A percentile compares a stretch with the other conserved stretches of the same genome.
Conservation (phyloP, 1,284 basidiomycete genomes). For the Cerioporus squamosus region DNA sequence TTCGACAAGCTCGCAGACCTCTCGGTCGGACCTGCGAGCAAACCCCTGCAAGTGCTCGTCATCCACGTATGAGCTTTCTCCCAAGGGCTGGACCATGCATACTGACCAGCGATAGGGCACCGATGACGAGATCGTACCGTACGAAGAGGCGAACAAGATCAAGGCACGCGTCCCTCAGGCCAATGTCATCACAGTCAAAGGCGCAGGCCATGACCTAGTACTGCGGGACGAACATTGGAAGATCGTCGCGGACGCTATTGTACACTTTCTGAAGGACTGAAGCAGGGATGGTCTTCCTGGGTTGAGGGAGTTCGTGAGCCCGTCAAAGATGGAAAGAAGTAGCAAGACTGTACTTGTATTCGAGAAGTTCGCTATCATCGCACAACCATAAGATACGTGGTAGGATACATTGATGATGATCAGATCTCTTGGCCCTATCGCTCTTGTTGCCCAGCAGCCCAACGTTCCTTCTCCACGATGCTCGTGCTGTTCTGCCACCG, state of each 20-base stretch:
- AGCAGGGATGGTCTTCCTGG: not conserved
- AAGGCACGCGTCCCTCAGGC: constrained; percentile 55
- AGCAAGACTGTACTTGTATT: too few relatives aligned
- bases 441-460: constrained; percentile 31
- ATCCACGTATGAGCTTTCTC: constrained; percentile 55
- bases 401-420: too few relatives aligned
- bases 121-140: constrained; percentile 63
- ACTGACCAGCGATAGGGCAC: constrained; percentile 49
- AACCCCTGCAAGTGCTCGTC: constrained; percentile 47
- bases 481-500: constrained; percentile 54
- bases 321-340: too few relatives aligned
- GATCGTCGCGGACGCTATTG: constrained; percentile 43
- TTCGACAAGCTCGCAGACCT: constrained; percentile 25
- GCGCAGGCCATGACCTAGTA: constrained; percentile 51
- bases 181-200: constrained; percentile 58
- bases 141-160: constrained; percentile 59
- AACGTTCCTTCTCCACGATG: constrained; percentile 45
- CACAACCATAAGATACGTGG: too few relatives aligned
- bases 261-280: constrained; percentile 38
- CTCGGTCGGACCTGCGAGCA: constrained; percentile 32
- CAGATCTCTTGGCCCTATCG: not conserved
- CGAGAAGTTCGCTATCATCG: too few relatives aligned
- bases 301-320: not conserved
- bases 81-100: not conserved
- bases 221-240: constrained; percentile 57